Evolutionary conservation across 2,329 filamentous ascomycete species (phyloP).

Genomic region (Didymella glomerata): DNA sequence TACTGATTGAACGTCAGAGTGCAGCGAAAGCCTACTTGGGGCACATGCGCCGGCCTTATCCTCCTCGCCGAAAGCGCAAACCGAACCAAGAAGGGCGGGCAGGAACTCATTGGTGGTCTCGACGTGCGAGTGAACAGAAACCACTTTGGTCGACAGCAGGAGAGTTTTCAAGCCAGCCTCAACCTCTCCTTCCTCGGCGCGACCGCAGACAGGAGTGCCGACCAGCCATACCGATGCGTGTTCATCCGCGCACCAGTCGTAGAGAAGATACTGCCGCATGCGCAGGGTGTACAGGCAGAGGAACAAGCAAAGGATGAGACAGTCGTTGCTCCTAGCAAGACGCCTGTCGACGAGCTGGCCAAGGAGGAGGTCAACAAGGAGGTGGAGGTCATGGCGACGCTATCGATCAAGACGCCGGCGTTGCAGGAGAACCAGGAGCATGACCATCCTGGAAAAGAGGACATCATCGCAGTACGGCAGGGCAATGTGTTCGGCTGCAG

Average conservation of each 20-base stretch:
- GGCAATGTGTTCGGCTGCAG: constrained; percentile 93
- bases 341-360: constrained; percentile 56
- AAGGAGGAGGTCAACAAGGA: constrained; percentile 56
- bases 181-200: constrained; percentile 72
- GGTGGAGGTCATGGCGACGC: constrained; percentile 67
- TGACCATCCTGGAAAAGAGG: constrained; percentile 56
- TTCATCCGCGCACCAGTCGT: constrained; percentile 97
- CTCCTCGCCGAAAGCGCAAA: constrained; percentile 88
- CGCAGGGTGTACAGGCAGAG: constrained; percentile 60
- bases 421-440: constrained; percentile 59
- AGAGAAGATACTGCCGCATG: constrained; percentile 73
- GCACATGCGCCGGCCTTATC: constrained; percentile 94
- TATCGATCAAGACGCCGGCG: constrained; percentile 62
- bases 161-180: constrained; percentile 84
- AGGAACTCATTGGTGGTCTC: constrained; percentile 91
- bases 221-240: constrained; percentile 75
- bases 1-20: constrained; percentile 60
- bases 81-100: constrained; percentile 86
- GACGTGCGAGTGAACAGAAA: constrained; percentile 92
- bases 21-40: constrained; percentile 85
- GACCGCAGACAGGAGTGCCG: constrained; percentile 38
- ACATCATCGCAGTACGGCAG: constrained; percentile 89
- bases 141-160: constrained; percentile 91
- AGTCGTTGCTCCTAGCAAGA: constrained; percentile 65
- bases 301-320: constrained; percentile 60